These are phyloP conservation scores for Achlya hypogyna DNA, from an alignment of 352 stramenopile genomes.

Conservation along the genomic window DNA sequence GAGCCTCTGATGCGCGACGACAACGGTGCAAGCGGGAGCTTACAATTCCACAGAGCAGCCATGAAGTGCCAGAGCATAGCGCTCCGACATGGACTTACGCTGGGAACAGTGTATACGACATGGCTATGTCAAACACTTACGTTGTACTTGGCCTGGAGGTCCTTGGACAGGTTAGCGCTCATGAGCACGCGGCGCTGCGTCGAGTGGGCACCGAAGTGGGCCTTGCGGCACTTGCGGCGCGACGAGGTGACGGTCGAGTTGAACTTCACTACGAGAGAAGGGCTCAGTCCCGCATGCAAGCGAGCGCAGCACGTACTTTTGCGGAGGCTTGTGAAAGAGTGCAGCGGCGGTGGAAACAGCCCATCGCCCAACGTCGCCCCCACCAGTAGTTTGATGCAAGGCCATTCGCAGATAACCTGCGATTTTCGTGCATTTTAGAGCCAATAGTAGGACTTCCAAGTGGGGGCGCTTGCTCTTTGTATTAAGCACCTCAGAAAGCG, in stretches of 20 bases:
- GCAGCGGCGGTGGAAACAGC: not conserved
- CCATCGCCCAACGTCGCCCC: not conserved
- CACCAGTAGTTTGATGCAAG: not conserved
- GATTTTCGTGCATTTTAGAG: not conserved
- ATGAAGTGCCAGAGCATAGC: conserved; percentile 74
- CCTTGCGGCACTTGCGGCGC: conserved; percentile 98
- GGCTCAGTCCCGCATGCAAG: not conserved
- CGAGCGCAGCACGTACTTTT: not conserved
- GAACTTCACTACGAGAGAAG: conserved; percentile 76
- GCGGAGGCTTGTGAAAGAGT: not conserved
- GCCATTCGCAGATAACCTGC: not conserved
- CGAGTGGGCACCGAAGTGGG: conserved; percentile 97
- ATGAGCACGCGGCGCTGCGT: conserved; percentile 95
- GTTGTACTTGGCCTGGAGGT: conserved; percentile 99
- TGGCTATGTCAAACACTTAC: conserved; percentile 56
- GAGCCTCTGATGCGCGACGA: not conserved
- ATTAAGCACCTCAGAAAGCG: no score
- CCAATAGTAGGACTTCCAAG: not conserved
- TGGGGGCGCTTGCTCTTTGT: not conserved
- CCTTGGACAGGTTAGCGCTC: conserved; percentile 97
- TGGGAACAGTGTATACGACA: conserved; percentile 68
- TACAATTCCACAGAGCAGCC: conserved; percentile 46
- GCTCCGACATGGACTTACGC: conserved; percentile 84
- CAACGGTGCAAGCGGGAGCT: not conserved
- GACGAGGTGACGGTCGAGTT: conserved; percentile 91